Percentiles rank a stretch among this genome's conserved stretches.
These are phyloP conservation scores for Saxophila tyrrhenica DNA, from an alignment of 495 filamentous ascomycete genomes.

Conservation along the genomic window DNA sequence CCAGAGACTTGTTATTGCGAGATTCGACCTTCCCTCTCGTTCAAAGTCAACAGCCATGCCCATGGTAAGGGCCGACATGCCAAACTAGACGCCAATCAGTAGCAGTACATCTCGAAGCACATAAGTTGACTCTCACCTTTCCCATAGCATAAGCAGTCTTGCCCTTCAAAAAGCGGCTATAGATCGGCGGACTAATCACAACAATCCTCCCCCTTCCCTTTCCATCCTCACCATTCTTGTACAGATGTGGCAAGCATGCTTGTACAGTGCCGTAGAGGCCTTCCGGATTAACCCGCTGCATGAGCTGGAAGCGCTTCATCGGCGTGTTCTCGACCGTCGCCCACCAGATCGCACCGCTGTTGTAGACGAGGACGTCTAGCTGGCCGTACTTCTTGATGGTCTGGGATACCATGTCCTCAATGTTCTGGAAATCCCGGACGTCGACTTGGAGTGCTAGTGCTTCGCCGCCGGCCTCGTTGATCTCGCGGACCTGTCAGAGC, in stretches of 20 bases:
- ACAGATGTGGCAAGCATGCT: slow-evolving; percentile 51
- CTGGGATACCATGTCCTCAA: slow-evolving; percentile 48
- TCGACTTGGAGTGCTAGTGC: slow-evolving; percentile 62
- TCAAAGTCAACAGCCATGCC: slow-evolving; percentile 77
- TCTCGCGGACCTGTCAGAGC: slow-evolving; percentile 45
- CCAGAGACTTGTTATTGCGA: slow-evolving; percentile 78
- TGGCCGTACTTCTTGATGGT: slow-evolving; percentile 51
- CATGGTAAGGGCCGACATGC: slow-evolving; percentile 42
- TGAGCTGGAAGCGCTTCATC: slow-evolving; percentile 65
- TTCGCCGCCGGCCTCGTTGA: slow-evolving; percentile 50
- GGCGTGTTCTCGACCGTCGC: slow-evolving; percentile 61
- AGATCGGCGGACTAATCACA: slow-evolving; percentile 78
- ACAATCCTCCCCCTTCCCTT: slow-evolving; percentile 49
- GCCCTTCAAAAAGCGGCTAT: slow-evolving; percentile 71
- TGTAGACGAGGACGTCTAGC: slow-evolving; percentile 64
- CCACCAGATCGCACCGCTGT: slow-evolving; percentile 85
- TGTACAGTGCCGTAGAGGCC: slow-evolving; percentile 58
- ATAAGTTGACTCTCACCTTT: slow-evolving; percentile 40
- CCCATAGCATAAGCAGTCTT: slow-evolving; percentile 85
- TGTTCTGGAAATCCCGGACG: slow-evolving; percentile 50
- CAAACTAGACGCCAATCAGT: not conserved
- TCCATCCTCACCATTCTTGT: slow-evolving; percentile 25
- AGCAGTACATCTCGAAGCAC: not conserved
- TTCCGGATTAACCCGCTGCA: slow-evolving; percentile 72
- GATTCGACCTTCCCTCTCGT: slow-evolving; percentile 48